Conservation (phyloP, 306 rosid species). For the Coriaria nepalensis region DNA sequence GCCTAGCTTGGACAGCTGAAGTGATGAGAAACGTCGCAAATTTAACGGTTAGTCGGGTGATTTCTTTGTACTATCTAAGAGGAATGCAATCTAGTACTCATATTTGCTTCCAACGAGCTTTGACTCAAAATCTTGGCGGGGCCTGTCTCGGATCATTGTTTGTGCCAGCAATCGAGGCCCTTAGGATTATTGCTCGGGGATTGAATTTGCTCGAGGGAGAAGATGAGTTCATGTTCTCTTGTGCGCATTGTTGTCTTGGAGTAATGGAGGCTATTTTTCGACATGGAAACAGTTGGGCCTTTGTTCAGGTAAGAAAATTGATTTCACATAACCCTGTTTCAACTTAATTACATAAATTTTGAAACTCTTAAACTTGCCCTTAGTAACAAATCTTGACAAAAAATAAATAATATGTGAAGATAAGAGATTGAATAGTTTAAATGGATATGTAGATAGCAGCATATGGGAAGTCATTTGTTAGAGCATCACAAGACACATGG, state of each 20-base stretch:
- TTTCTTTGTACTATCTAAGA: conserved; percentile 74
- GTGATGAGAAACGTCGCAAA: conserved; percentile 89
- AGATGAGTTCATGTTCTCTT: conserved; percentile 31
- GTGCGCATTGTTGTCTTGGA: not conserved
- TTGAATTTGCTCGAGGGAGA: conserved; percentile 50
- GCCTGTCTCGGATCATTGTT: not conserved
- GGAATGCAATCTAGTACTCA: conserved; percentile 11
- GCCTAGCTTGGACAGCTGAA: conserved; percentile 81
- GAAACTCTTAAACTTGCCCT: too few species aligned
- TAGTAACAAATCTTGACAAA: too few species aligned
- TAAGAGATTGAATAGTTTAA: too few species aligned
- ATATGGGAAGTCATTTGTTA: conserved; percentile 68
- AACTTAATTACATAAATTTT: too few species aligned
- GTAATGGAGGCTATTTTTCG: conserved; percentile 76
- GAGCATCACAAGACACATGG: conserved; percentile 87
- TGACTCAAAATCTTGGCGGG: not conserved
- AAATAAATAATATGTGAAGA: too few species aligned
- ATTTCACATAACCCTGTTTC: not conserved
- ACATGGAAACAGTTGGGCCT: conserved; percentile 37
- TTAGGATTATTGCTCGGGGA: not conserved
- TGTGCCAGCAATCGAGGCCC: not conserved
- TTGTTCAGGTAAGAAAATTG: not conserved
- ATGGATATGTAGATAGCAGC: conserved; percentile 91
- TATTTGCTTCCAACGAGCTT: not conserved
- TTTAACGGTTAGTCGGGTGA: conserved; percentile 75